Percentiles rank a stretch among this genome's conserved stretches.
Conservation (phyloP, 2,329 filamentous ascomycete genomes). For the Alternaria brassicae region DNA sequence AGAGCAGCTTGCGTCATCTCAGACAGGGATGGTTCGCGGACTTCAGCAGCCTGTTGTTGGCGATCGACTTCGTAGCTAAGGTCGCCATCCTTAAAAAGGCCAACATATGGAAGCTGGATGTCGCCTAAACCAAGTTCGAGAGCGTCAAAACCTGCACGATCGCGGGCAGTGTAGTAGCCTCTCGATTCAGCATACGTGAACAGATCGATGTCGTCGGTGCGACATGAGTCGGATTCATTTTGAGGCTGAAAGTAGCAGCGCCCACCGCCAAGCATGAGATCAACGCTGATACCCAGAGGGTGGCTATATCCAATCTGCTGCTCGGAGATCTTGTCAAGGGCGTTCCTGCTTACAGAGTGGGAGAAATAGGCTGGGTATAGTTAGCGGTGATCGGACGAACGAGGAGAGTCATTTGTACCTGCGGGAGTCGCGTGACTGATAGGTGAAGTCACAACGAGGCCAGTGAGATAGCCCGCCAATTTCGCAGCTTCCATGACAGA, state of each 20-base stretch:
- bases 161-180: constrained; percentile 49
- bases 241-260: constrained; percentile 53
- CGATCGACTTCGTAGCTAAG: constrained; percentile 44
- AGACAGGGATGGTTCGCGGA: constrained; percentile 49
- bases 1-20: constrained; percentile 53
- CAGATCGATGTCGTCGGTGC: constrained; percentile 49
- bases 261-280: constrained; percentile 53
- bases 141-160: constrained; percentile 48
- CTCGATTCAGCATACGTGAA: constrained; percentile 45
- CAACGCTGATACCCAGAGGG: constrained; percentile 50
- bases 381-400: not conserved
- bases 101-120: constrained; percentile 47
- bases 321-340: constrained; percentile 49
- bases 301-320: constrained; percentile 53
- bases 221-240: constrained; percentile 48
- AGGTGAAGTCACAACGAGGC: constrained; percentile 53
- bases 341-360: constrained; percentile 46
- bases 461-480: constrained; percentile 51
- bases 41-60: constrained; percentile 41
- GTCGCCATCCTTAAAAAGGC: constrained; percentile 49
- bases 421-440: constrained; percentile 41
- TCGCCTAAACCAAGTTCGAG: constrained; percentile 34
- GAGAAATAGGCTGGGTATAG: constrained; percentile 37
- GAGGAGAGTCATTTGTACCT: constrained; percentile 9
- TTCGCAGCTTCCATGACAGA: constrained; percentile 53